Evolutionary conservation across 2,329 filamentous ascomycete genomes (phyloP).

Genomic region (Fusarium sp.): DNA sequence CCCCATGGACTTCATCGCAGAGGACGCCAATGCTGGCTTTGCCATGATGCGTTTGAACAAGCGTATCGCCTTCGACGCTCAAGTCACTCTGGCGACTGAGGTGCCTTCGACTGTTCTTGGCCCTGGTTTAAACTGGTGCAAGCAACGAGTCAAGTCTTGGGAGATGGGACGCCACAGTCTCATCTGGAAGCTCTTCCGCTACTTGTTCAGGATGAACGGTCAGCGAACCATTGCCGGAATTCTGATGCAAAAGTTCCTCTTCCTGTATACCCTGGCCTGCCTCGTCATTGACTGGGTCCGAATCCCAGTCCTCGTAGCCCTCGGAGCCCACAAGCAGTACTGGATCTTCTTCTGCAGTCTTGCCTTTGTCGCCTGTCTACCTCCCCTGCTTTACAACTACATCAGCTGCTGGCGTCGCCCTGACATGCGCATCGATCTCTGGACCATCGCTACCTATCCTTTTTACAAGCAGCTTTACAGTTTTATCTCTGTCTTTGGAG

Average conservation of each 20-base stretch:
- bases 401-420: slow-evolving; percentile 1
- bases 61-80: slow-evolving; percentile 1
- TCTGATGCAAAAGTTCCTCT: slow-evolving; percentile 3
- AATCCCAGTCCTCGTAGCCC: not conserved
- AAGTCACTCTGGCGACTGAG: not conserved
- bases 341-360: slow-evolving; percentile 19
- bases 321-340: slow-evolving; percentile 1
- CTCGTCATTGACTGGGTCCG: slow-evolving; percentile 9
- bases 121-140: slow-evolving; percentile 34
- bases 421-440: slow-evolving; percentile 5
- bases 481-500: slow-evolving; percentile 4
- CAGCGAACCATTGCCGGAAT: not conserved
- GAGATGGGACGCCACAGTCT: slow-evolving; percentile 34
- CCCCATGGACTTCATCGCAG: slow-evolving; percentile 7
- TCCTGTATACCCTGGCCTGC: not conserved
- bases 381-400: slow-evolving; percentile 8
- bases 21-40: slow-evolving; percentile 5
- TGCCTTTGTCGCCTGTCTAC: slow-evolving; percentile 4
- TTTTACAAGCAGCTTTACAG: slow-evolving; percentile 5
- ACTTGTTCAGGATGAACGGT: not conserved
- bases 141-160: slow-evolving; percentile 37
- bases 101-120: slow-evolving; percentile 17
- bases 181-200: slow-evolving; percentile 11
- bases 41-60: slow-evolving; percentile 12
- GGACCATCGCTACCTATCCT: not conserved